A percentile compares a stretch with the other conserved stretches of the same genome.
Evolutionary conservation across 1,284 basidiomycete species (phyloP).

Genomic region (Sphaerobolus stellatus): DNA sequence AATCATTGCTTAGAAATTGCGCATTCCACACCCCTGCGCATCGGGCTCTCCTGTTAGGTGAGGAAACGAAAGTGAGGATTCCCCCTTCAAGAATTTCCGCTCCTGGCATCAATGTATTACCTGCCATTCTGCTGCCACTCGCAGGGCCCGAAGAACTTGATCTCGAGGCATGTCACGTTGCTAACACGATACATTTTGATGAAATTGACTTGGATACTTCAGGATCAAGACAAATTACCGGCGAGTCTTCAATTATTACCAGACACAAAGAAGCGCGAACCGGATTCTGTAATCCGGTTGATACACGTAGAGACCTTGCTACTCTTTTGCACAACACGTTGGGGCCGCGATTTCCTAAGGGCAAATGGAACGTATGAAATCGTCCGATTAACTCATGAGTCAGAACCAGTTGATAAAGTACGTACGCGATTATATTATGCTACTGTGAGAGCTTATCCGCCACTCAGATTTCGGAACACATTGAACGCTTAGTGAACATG

Average conservation of each 20-base stretch:
- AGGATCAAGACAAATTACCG: conserved; percentile 90
- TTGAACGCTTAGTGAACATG: conserved; percentile 72
- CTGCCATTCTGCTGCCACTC: conserved; percentile 84
- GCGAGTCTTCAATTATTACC: conserved; percentile 87
- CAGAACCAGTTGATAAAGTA: conserved; percentile 79
- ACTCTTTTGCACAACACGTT: conserved; percentile 84
- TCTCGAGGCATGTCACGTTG: conserved; percentile 59
- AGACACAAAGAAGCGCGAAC: conserved; percentile 80
- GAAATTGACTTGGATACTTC: conserved; percentile 16
- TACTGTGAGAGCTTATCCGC: background rate
- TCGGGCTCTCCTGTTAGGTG: conserved; percentile 66
- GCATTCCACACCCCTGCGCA: conserved; percentile 70
- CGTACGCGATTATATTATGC: conserved; percentile 20
- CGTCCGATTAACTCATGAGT: conserved; percentile 76
- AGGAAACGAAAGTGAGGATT: conserved; percentile 47
- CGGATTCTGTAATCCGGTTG: conserved; percentile 76
- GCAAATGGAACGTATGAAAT: conserved; percentile 87
- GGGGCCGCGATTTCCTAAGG: conserved; percentile 82
- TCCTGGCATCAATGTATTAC: conserved; percentile 80
- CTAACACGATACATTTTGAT: background rate
- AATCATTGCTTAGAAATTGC: conserved; percentile 60
- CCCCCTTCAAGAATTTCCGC: conserved; percentile 58
- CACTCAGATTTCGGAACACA: conserved; percentile 57
- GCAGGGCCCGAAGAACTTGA: conserved; percentile 95
- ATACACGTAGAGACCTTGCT: conserved; percentile 89